Evolutionary conservation across 192 early-diverging fungal species (phyloP), one percentile per base, ranked within the genome.

Genomic region (Rhizophagus clarus): DNA sequence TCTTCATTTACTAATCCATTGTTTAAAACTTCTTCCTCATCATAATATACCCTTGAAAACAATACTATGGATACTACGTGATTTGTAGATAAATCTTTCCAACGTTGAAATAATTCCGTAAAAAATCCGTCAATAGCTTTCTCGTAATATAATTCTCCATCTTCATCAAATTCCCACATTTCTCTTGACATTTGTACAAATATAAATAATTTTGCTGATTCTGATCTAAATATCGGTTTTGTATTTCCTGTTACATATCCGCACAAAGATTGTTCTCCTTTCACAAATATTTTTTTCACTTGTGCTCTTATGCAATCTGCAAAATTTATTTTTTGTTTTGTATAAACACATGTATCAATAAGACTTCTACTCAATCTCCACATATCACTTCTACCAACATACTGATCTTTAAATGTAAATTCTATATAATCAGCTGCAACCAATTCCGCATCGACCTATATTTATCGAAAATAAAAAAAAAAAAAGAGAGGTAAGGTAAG

Each of bases 161-260:
- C 97, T 80, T 98, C 97, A 72, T 96, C 96, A 89, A 97, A 98
- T 51, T 96, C 93, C 94, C 95, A 97, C 96, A 98, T 99, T 86
- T 99, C 97, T 64, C 91, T 90, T 40, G 92, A 94, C 95, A 99
- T 96, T 86, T 99, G 97, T 26, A 99, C 91, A 82, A 97, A 96
- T 20, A 99, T 90, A 81, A 96, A 97, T 70, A 93, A 95, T 76
- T 97, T 96, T 14, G 96, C 97, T 0, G 96, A 96, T 78, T 95
- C 95, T 14, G 97, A 98, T 17, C 97, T 89, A 74, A 97, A 98
- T 15, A 98, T 95, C 32, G 91, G 85, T 83, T 93, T 92, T 11
- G 97, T 98, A 24, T 88, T 87, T 29, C 87, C 88, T 20, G 89
- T 94, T 31, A 99, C 89, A 71, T 92, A 95, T 29, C 94, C 97